Evolutionary conservation across 2,329 filamentous ascomycete genomes (phyloP).

Genomic region (Fusarium odoratissimum): DNA sequence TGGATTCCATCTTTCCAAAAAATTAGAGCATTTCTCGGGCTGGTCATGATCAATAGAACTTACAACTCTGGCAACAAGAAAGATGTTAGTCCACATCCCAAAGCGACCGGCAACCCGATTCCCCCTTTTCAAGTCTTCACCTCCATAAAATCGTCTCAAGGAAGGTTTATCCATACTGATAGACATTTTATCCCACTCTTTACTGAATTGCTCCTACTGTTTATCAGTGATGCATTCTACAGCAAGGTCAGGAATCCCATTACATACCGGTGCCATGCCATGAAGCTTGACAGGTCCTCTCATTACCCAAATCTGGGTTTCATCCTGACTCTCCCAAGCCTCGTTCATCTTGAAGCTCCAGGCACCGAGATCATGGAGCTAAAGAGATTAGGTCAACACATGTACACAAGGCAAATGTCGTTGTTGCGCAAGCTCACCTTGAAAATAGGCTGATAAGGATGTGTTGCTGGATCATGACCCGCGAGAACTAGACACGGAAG

Average conservation of each 20-base stretch:
- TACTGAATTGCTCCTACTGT: slow-evolving; percentile 41
- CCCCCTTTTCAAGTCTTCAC: slow-evolving; percentile 10
- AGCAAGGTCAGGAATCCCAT: not conserved
- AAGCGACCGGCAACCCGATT: slow-evolving; percentile 42
- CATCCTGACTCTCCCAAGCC: slow-evolving; percentile 17
- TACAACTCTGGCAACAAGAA: slow-evolving; percentile 44
- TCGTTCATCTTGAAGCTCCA: slow-evolving; percentile 39
- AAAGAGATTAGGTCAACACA: slow-evolving; percentile 3
- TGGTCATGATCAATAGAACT: slow-evolving; percentile 4
- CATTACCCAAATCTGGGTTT: slow-evolving; percentile 28
- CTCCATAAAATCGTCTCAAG: slow-evolving; percentile 10
- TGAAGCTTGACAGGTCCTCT: slow-evolving; percentile 38
- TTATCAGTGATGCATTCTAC: slow-evolving; percentile 8
- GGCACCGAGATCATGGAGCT: slow-evolving; percentile 47
- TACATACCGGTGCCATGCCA: slow-evolving; percentile 41
- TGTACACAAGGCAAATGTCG: not conserved
- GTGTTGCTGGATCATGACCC: slow-evolving; percentile 9
- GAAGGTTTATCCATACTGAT: not conserved
- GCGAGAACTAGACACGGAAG: slow-evolving; percentile 36
- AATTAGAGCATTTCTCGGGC: slow-evolving; percentile 8
- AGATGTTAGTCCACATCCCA: slow-evolving; percentile 47
- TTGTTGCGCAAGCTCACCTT: slow-evolving; percentile 33
- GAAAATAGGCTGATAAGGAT: slow-evolving; percentile 39
- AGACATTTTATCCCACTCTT: slow-evolving; percentile 42
- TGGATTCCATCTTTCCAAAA: slow-evolving; percentile 42